Percentiles rank a stretch among this genome's conserved stretches.
phyloP scores from a whole-genome alignment of 495 filamentous ascomycete genomes.

The Rusavskia elegans region DNA sequence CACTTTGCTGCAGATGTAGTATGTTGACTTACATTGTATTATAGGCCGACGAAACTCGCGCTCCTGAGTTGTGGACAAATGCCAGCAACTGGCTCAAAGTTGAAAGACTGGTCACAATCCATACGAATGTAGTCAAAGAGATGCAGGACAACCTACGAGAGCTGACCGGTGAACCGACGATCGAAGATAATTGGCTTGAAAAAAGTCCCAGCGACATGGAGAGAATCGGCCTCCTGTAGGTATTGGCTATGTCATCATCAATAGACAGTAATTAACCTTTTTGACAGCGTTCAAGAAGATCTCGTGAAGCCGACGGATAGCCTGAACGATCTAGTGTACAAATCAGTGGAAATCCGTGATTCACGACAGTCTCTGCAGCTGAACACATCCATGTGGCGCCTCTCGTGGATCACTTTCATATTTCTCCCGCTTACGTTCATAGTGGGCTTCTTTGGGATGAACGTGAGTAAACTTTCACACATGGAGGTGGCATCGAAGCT shows the following conservation, averaged over 20 bases:
- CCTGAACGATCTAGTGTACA: constrained; percentile 34
- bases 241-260: not conserved
- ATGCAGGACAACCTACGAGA: constrained; percentile 23
- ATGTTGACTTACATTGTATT: too few species aligned
- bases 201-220: constrained; percentile 9
- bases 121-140: constrained; percentile 31
- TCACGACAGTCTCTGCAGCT: constrained; percentile 33
- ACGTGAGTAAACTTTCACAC: constrained; percentile 12
- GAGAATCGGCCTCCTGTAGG: constrained; percentile 5
- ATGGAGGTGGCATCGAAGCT: not conserved
- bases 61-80: constrained; percentile 39
- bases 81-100: constrained; percentile 34
- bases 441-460: constrained; percentile 38
- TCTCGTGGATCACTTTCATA: constrained; percentile 35
- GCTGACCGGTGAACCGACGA: constrained; percentile 15
- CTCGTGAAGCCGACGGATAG: constrained; percentile 32
- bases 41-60: constrained; percentile 29
- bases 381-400: constrained; percentile 22
- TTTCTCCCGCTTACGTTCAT: constrained; percentile 40
- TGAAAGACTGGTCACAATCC: constrained; percentile 35
- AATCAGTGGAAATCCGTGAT: constrained; percentile 37
- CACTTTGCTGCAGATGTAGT: too few species aligned
- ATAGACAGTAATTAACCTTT: not conserved
- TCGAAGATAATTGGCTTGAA: constrained; percentile 14
- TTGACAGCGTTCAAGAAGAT: constrained; percentile 26